These are phyloP conservation scores for Diaporthe velutina DNA, from an alignment of 2,329 filamentous ascomycete species.

Conservation along the genomic window DNA sequence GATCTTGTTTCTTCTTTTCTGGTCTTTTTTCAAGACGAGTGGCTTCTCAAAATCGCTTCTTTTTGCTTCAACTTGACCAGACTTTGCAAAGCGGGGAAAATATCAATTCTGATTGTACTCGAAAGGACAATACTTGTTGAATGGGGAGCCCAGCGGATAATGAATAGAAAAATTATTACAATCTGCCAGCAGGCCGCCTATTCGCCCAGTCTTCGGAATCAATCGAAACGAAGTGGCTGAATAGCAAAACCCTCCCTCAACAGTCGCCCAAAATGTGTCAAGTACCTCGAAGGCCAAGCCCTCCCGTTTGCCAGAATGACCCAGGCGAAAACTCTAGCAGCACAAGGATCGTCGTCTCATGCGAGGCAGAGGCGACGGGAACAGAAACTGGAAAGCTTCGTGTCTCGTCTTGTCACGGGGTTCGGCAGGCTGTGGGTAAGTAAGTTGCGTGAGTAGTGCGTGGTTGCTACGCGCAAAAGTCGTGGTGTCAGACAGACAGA, in stretches of 20 bases:
- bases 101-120: slow-evolving; percentile 68
- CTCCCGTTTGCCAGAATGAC: slow-evolving; percentile 40
- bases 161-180: slow-evolving; percentile 51
- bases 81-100: slow-evolving; percentile 51
- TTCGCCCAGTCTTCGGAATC: slow-evolving; percentile 39
- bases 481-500: neutral
- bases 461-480: neutral
- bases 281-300: slow-evolving; percentile 37
- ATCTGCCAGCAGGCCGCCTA: slow-evolving; percentile 46
- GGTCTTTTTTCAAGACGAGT: slow-evolving; percentile 41
- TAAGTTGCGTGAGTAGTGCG: slow-evolving; percentile 11
- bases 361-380: slow-evolving; percentile 3
- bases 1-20: slow-evolving; percentile 41
- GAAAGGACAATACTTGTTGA: slow-evolving; percentile 48
- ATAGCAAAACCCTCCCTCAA: slow-evolving; percentile 42
- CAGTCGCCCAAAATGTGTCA: slow-evolving; percentile 36
- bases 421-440: slow-evolving; percentile 24
- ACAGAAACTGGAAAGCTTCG: neutral
- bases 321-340: slow-evolving; percentile 38
- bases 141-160: slow-evolving; percentile 48
- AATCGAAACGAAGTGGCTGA: slow-evolving; percentile 43
- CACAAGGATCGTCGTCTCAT: slow-evolving; percentile 32
- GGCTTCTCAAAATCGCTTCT: slow-evolving; percentile 41
- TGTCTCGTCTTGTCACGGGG: slow-evolving; percentile 27
- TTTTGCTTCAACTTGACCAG: slow-evolving; percentile 45